Base-by-base conservation (phyloP, 768 basidiomycete species). In the Chalciporus pseudorubinellus region DNA sequence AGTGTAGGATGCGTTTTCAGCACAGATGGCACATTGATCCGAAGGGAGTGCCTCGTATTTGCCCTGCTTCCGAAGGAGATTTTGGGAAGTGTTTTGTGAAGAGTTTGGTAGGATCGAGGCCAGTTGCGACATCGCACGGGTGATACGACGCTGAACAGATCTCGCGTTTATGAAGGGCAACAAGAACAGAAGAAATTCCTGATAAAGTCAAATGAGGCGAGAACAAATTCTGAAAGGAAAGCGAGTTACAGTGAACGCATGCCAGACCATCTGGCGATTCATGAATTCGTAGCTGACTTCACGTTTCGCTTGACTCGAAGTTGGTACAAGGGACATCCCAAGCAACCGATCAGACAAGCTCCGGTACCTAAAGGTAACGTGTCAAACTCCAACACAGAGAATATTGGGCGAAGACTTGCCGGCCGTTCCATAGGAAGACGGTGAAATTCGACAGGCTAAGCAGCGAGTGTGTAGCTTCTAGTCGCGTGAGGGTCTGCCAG, bases 181-280 rank as follows among this genome's bases (percentile, higher is more conserved):
- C 18, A 93, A 70, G 73, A 98, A 98, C 31, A 98, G 75, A 13
- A 98, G 76, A 70, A 98, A 98, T 80, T 98, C 95, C 95, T 98
- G 56, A 31, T 12, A 24, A 36, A n/a, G 55, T 48, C 9, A 20
- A 44, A n/a, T 57, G 41, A 55, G 52, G 39, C 31, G 18, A 44
- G 13, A 20, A 28, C 3, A 28, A 28, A 29, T 26, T 19, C 14
- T 42, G 29, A 38, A 44, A 10, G 10, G 29, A 39, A 19, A 31
- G 20, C 21, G 29, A 45, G 90, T 48, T 63, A 95, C 95, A 7
- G 97, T 98, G 68, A 98, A 95, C 0, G 93, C 91, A 65, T 95
- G 92, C 97, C 97, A 99, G 48, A 99, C 97, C 81, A 99, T 90
- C 69, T 98, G 95, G 59, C 97, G 89, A 62, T 98, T 98, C 92